phyloP scores from a whole-genome alignment of 2,329 filamentous ascomycete genomes.

The Helotiales sp. region DNA sequence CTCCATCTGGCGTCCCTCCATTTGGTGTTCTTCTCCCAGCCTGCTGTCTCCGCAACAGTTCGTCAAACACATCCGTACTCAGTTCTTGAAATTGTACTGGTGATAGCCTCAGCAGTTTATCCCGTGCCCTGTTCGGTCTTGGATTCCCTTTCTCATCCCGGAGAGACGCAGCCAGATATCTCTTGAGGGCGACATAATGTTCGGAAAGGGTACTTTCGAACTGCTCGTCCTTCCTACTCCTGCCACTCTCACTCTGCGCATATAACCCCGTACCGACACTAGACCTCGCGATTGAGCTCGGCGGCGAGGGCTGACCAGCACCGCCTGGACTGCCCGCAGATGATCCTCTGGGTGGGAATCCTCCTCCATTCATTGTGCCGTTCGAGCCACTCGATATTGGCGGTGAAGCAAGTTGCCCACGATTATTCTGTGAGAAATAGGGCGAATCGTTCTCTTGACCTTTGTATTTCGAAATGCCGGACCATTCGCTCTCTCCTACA shows the following conservation, averaged over 20 bases:
- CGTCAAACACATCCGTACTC: conserved; percentile 96
- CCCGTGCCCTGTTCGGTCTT: conserved; percentile 85
- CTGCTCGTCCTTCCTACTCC: conserved; percentile 67
- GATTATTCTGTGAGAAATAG: conserved; percentile 58
- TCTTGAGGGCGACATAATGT: conserved; percentile 81
- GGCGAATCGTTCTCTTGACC: conserved; percentile 51
- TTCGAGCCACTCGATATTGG: conserved; percentile 69
- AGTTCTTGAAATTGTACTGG: conserved; percentile 95
- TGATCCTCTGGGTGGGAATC: conserved; percentile 55
- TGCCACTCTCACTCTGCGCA: conserved; percentile 68
- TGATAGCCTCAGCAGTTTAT: conserved; percentile 90
- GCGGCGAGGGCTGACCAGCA: conserved; percentile 71
- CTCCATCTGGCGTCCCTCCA: conserved; percentile 52
- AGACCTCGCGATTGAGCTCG: conserved; percentile 83
- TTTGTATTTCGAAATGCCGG: conserved; percentile 70
- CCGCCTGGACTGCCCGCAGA: conserved; percentile 58
- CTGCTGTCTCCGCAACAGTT: conserved; percentile 85
- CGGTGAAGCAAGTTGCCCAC: conserved; percentile 68
- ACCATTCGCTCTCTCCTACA: conserved; percentile 82
- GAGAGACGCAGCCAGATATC: conserved; percentile 64
- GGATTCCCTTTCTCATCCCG: conserved; percentile 77
- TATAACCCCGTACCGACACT: conserved; percentile 79
- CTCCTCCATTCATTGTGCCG: conserved; percentile 65
- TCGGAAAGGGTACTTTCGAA: conserved; percentile 70
- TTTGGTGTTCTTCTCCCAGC: conserved; percentile 60